Conservation (phyloP, 2,329 filamentous ascomycete species). For the Hypoxylon sp. region DNA sequence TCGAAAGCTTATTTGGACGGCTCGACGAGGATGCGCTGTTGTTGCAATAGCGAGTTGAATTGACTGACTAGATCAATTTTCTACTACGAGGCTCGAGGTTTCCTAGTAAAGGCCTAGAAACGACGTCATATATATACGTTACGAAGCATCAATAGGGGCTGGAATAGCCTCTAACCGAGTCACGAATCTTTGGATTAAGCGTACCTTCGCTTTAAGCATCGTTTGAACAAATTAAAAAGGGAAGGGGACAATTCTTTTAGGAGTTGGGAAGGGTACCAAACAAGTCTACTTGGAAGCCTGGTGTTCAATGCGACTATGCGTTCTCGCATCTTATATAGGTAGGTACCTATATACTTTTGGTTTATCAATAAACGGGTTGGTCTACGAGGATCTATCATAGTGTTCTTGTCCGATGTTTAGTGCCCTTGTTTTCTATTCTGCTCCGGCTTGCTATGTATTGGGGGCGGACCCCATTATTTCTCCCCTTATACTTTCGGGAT, state of each 20-base stretch:
- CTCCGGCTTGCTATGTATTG: background rate
- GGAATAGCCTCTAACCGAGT: background rate
- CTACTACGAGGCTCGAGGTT: background rate
- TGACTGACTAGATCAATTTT: background rate
- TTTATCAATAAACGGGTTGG: slow-evolving; percentile 7
- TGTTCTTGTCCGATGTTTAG: background rate
- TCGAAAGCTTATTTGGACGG: slow-evolving; percentile 75
- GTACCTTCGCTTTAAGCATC: slow-evolving; percentile 7
- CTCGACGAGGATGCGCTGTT: slow-evolving; percentile 72
- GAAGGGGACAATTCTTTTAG: slow-evolving; percentile 2
- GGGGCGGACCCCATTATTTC: background rate
- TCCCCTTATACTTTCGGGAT: background rate
- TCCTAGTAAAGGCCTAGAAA: background rate
- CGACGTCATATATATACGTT: slow-evolving; percentile 16
- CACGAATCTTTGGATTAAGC: background rate
- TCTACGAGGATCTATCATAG: background rate
- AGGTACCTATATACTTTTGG: slow-evolving; percentile 7
- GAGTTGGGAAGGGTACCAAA: slow-evolving; percentile 8
- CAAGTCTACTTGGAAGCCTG: slow-evolving; percentile 7
- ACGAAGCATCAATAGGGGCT: slow-evolving; percentile 20
- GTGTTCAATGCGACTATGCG: slow-evolving; percentile 4
- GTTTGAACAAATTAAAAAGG: background rate
- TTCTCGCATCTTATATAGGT: background rate
- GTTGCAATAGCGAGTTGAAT: slow-evolving; percentile 65
- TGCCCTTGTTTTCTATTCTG: background rate